Conservation (phyloP, 192 early-diverging fungal genomes). For the Coemansia sp. region DNA sequence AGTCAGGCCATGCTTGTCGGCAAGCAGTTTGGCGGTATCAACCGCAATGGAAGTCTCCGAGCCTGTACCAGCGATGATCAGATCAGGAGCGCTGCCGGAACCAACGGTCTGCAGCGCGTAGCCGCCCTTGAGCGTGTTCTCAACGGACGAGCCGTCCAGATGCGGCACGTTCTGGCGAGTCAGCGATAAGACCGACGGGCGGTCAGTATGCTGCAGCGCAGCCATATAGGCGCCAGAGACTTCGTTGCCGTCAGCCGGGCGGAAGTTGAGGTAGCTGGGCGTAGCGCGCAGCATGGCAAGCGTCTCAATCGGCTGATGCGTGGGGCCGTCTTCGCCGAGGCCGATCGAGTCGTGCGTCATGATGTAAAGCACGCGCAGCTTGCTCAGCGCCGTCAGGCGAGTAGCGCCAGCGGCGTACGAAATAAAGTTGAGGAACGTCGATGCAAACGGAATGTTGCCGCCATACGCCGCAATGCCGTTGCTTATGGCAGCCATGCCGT, state of each 20-base stretch:
- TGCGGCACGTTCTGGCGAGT: constrained; percentile 96
- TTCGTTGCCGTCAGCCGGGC: constrained; percentile 96
- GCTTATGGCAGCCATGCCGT: constrained; percentile 92
- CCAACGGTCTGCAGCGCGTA: constrained; percentile 75
- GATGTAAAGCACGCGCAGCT: constrained; percentile 91
- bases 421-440: constrained; percentile 94
- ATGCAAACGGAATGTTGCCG: constrained; percentile 81
- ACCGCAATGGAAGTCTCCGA: constrained; percentile 90
- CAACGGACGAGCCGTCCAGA: constrained; percentile 79
- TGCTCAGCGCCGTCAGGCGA: constrained; percentile 86
- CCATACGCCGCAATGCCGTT: constrained; percentile 92
- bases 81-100: constrained; percentile 58
- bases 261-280: constrained; percentile 84
- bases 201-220: constrained; percentile 68
- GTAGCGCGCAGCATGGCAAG: constrained; percentile 84
- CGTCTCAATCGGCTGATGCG: constrained; percentile 98
- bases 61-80: constrained; percentile 84
- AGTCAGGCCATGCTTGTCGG: constrained; percentile 55
- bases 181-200: constrained; percentile 84
- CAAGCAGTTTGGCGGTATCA: constrained; percentile 79
- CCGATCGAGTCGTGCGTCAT: constrained; percentile 99
- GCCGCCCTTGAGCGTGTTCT: constrained; percentile 82
- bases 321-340: constrained; percentile 98
- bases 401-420: constrained; percentile 81
- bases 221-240: constrained; percentile 85